phyloP scores from a whole-genome alignment of 2,329 filamentous ascomycete species.

The Colletotrichum tanaceti region DNA sequence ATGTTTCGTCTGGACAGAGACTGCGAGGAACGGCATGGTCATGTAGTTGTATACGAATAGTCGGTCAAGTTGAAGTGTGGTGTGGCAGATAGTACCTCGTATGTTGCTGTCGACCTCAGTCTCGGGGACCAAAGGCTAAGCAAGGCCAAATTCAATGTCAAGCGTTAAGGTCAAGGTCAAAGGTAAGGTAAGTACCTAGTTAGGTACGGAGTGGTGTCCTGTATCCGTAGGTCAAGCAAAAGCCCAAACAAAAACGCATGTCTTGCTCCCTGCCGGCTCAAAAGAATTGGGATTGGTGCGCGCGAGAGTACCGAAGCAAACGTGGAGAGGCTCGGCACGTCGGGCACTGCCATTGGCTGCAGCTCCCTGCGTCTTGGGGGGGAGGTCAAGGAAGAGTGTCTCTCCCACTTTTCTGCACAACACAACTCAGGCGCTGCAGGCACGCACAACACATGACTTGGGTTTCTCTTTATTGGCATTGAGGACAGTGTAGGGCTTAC shows the following conservation, averaged over 20 bases:
- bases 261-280: conserved; percentile 10
- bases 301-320: conserved; percentile 18
- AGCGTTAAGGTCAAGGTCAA: no score
- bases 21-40: no score
- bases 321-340: conserved; percentile 26
- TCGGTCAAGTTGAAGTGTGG: not conserved
- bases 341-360: conserved; percentile 15
- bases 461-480: conserved; percentile 3
- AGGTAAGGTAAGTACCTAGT: no score
- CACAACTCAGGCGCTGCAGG: conserved; percentile 31
- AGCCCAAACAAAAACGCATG: not conserved
- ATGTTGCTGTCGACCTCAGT: no score
- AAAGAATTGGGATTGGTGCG: conserved; percentile 26
- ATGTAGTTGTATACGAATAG: no score
- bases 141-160: no score
- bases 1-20: no score
- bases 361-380: not conserved
- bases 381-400: not conserved
- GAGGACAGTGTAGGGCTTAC: conserved; percentile 6
- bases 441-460: conserved; percentile 1
- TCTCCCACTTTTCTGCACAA: conserved; percentile 36
- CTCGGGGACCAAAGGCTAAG: no score
- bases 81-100: no score
- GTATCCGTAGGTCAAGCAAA: not conserved
- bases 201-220: not conserved